Evolutionary conservation across 495 filamentous ascomycete genomes (phyloP), one percentile per base, ranked within the genome.

Genomic region (Neurospora sublineolata): DNA sequence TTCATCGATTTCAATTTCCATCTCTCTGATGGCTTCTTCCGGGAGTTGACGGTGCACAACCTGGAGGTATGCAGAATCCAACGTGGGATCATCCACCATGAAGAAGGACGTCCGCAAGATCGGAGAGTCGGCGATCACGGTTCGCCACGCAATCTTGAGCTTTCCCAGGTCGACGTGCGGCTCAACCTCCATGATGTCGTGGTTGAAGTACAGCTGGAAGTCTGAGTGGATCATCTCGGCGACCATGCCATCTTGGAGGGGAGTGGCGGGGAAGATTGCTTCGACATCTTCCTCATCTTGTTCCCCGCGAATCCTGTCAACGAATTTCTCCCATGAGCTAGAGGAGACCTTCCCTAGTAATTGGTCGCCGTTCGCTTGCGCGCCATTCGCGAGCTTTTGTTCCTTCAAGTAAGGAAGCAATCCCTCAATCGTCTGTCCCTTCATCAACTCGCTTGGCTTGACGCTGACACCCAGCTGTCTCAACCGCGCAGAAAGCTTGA

Each of bases 171-270:
- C 85, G 3, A 89, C 75, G 0, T 81, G 73, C 0, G 77, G 71
- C 3, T 81, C 72, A 1, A 93, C 76, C 41, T 87, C 85, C 60
- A 94, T 78, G 4, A 88, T 79, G 75, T 94, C 89, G 72, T 92
- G 90, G 73, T 94, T 97, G 81, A 93, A 94, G 77, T 97, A 97
- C 72, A 87, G 83, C 33, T 82, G 81, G 71, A 88, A 90, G 10
- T 86, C 80, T 0, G 92, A 92, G 23, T 84, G 80, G 9, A 91
- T 71, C 85, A 94, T 95, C 68, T 90, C 87, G 0, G 89, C 89
- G 58, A 97, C 82, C 87, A 97, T 93, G 41, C 87, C 89, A 75
- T 95, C 92, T 78, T 97, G 94, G 3, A 94, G 82, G 14, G 93
- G 90, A 0, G 93, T 91, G 7, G 86, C 80, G 3, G 89, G 90